Evolutionary conservation across 1,284 basidiomycete genomes (phyloP).

Genomic region (Pseudozyma thailandica): DNA sequence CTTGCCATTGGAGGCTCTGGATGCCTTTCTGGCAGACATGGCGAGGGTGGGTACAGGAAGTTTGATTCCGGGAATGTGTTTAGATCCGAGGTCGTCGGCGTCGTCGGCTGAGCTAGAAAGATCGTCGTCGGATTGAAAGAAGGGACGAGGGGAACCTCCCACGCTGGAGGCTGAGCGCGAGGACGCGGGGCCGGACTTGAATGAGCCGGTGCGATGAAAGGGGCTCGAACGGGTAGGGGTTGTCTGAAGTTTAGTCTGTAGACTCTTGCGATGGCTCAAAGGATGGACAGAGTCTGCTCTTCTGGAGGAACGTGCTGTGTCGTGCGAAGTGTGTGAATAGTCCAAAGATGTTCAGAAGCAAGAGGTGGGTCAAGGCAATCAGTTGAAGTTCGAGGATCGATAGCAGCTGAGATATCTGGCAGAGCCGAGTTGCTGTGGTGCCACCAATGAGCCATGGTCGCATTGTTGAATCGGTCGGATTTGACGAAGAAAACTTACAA

Average conservation of each 20-base stretch:
- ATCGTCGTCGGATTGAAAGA: slow-evolving; percentile 40
- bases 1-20: slow-evolving; percentile 27
- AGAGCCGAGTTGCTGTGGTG: background rate
- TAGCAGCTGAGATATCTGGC: too few relatives aligned
- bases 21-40: slow-evolving; percentile 44
- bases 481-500: slow-evolving; percentile 31
- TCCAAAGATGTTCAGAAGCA: background rate
- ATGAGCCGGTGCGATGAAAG: slow-evolving; percentile 27
- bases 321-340: background rate
- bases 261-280: slow-evolving; percentile 39
- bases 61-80: slow-evolving; percentile 54
- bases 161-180: slow-evolving; percentile 43
- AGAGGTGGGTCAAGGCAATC: background rate
- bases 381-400: slow-evolving; percentile 1
- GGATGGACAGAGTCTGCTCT: slow-evolving; percentile 31
- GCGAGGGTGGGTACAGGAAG: slow-evolving; percentile 48
- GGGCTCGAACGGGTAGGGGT: slow-evolving; percentile 29
- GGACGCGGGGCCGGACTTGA: slow-evolving; percentile 34
- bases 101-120: slow-evolving; percentile 45
- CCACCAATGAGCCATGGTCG: too few relatives aligned
- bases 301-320: slow-evolving; percentile 37
- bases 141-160: slow-evolving; percentile 39
- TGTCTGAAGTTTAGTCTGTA: slow-evolving; percentile 39
- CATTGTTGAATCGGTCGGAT: background rate
- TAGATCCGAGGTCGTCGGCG: slow-evolving; percentile 39